phyloP scores from a whole-genome alignment of 225 moss, liverwort and hornwort species.

The Physcomitrellopsis africana region DNA sequence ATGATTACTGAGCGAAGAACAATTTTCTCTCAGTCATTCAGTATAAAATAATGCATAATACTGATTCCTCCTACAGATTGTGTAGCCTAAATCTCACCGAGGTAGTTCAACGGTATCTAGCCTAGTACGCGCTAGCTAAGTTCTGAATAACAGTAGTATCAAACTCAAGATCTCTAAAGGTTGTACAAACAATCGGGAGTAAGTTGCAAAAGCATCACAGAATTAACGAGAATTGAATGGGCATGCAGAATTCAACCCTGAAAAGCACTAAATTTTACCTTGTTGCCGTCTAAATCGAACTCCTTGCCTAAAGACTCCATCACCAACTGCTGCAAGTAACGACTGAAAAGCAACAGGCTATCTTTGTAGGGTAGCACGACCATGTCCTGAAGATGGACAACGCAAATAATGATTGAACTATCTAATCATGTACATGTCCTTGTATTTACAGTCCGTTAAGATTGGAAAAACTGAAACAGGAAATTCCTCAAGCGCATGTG shows the following conservation, averaged over 20 bases:
- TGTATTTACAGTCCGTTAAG: constrained; percentile 4
- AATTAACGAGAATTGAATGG: constrained; percentile 1
- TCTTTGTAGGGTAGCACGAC: constrained; percentile 91
- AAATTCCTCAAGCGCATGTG: background rate
- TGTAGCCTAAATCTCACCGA: background rate
- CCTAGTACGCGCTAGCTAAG: no score
- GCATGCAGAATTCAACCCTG: constrained; percentile 22
- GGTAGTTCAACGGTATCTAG: no score
- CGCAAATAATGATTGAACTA: constrained; percentile 3
- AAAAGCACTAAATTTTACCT: constrained; percentile 47
- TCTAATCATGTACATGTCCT: constrained; percentile 15
- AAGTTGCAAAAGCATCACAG: constrained; percentile 13
- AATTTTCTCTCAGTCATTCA: background rate
- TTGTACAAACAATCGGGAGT: background rate
- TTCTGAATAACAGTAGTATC: background rate
- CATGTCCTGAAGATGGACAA: constrained; percentile 68
- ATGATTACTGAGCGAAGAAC: no score
- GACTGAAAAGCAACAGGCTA: constrained; percentile 86
- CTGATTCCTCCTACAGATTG: background rate
- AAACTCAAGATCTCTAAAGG: background rate
- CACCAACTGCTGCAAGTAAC: constrained; percentile 86
- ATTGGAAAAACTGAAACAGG: background rate
- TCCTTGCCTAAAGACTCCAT: constrained; percentile 93
- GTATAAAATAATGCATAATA: background rate
- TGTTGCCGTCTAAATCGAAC: constrained; percentile 80